Percentiles rank a stretch among this genome's conserved stretches.
Evolutionary conservation across 1,284 basidiomycete species (phyloP).

Genomic region (Lentinus polychrous): DNA sequence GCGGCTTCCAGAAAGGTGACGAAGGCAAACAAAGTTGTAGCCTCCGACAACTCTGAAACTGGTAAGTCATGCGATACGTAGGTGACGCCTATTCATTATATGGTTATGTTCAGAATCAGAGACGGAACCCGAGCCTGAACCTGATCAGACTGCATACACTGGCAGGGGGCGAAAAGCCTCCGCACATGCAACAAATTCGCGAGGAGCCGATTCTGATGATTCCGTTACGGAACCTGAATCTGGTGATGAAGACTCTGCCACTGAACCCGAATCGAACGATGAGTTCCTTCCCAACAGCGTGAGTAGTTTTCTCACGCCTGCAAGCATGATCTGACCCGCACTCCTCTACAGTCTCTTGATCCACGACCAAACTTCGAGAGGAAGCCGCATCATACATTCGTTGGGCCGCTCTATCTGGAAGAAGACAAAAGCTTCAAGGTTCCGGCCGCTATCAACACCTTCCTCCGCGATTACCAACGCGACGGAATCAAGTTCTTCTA

Average conservation of each 20-base stretch:
- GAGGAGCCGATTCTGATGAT: conserved; percentile 11
- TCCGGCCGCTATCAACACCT: conserved; percentile 71
- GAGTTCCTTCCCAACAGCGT: not conserved
- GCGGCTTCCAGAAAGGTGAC: not conserved
- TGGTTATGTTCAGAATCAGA: not conserved
- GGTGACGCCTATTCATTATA: conserved; percentile 3
- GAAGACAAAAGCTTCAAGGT: conserved; percentile 41
- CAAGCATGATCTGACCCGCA: not conserved
- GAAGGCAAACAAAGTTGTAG: not conserved
- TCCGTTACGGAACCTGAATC: conserved; percentile 21
- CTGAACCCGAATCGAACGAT: conserved; percentile 7
- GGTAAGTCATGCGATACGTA: not conserved
- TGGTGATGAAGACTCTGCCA: conserved; percentile 10
- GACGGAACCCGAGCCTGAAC: conserved; percentile 5
- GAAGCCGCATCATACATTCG: conserved; percentile 28
- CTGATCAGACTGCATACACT: not conserved
- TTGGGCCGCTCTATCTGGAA: conserved; percentile 42
- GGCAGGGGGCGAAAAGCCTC: not conserved
- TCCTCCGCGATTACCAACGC: conserved; percentile 78
- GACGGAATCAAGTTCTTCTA: conserved; percentile 78
- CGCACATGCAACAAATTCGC: not conserved
- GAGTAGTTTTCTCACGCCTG: not conserved
- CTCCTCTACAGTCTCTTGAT: not conserved
- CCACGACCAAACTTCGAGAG: conserved; percentile 1
- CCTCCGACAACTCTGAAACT: not conserved